Conservation (phyloP, 2,329 filamentous ascomycete genomes). For the Leptosphaerulina australis region DNA sequence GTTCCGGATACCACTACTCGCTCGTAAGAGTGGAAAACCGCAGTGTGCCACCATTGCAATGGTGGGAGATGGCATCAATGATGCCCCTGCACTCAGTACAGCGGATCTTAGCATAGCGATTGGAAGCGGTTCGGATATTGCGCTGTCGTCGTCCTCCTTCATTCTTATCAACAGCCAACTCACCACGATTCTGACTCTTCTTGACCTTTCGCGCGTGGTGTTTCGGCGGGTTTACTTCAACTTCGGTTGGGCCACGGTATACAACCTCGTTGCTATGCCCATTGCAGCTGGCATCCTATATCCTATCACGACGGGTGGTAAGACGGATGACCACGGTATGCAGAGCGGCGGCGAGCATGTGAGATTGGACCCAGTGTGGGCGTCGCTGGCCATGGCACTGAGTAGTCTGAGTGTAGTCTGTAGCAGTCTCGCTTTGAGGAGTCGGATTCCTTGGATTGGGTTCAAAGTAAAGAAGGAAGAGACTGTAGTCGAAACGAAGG, state of each 20-base stretch:
- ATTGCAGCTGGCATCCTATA: conserved; percentile 82
- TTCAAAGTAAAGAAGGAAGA: conserved; percentile 41
- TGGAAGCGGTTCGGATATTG: conserved; percentile 80
- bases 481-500: not conserved
- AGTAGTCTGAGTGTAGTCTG: conserved; percentile 88
- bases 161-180: conserved; percentile 77
- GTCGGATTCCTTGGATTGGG: conserved; percentile 51
- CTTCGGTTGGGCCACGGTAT: conserved; percentile 83
- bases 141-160: conserved; percentile 80
- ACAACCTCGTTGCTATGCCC: conserved; percentile 79
- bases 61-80: conserved; percentile 87
- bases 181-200: conserved; percentile 71
- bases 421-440: conserved; percentile 77
- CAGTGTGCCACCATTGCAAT: conserved; percentile 71
- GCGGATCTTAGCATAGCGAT: conserved; percentile 86
- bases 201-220: conserved; percentile 72
- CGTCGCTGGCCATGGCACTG: conserved; percentile 87
- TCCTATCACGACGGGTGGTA: conserved; percentile 57
- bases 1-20: conserved; percentile 27
- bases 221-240: conserved; percentile 83
- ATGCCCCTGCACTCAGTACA: conserved; percentile 78
- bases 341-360: conserved; percentile 57
- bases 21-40: not conserved
- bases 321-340: conserved; percentile 55
- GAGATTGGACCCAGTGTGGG: conserved; percentile 80